phyloP scores from a whole-genome alignment of 495 filamentous ascomycete genomes.

The Talaromyces trachyspermus region DNA sequence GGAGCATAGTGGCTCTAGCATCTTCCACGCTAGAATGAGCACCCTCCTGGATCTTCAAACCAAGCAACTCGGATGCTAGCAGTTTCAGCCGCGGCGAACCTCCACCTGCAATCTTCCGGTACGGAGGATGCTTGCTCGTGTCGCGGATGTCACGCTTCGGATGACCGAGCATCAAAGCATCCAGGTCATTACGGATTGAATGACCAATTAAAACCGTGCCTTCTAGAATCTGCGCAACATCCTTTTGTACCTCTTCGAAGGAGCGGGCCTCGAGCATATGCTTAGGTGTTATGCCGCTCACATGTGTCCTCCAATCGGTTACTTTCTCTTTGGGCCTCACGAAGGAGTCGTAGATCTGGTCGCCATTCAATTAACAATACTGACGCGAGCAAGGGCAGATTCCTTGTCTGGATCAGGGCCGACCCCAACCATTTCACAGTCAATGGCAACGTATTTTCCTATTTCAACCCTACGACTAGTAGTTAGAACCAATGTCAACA shows the following conservation, averaged over 20 bases:
- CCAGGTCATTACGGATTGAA: slow-evolving; percentile 79
- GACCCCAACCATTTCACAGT: slow-evolving; percentile 97
- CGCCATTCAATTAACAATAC: slow-evolving; percentile 87
- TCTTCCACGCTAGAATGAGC: slow-evolving; percentile 77
- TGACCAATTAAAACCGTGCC: slow-evolving; percentile 79
- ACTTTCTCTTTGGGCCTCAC: slow-evolving; percentile 70
- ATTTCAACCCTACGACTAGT: slow-evolving; percentile 38
- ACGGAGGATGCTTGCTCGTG: slow-evolving; percentile 69
- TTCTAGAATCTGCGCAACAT: slow-evolving; percentile 63
- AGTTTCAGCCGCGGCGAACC: slow-evolving; percentile 70
- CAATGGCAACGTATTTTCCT: slow-evolving; percentile 85
- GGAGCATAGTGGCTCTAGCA: slow-evolving; percentile 77
- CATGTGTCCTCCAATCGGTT: slow-evolving; percentile 80
- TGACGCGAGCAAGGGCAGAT: slow-evolving; percentile 72
- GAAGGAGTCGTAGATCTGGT: slow-evolving; percentile 85
- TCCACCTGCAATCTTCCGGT: slow-evolving; percentile 65
- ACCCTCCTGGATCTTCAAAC: slow-evolving; percentile 75
- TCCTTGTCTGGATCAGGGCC: slow-evolving; percentile 59
- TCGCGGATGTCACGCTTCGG: slow-evolving; percentile 72
- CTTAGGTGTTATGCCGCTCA: slow-evolving; percentile 68
- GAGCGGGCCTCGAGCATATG: slow-evolving; percentile 60
- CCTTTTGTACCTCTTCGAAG: slow-evolving; percentile 67
- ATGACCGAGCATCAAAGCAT: slow-evolving; percentile 67
- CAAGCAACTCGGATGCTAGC: slow-evolving; percentile 69
- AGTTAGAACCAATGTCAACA: too few species aligned